phyloP scores from a whole-genome alignment of 2,329 filamentous ascomycete genomes.

The Neonectria coccinea region DNA sequence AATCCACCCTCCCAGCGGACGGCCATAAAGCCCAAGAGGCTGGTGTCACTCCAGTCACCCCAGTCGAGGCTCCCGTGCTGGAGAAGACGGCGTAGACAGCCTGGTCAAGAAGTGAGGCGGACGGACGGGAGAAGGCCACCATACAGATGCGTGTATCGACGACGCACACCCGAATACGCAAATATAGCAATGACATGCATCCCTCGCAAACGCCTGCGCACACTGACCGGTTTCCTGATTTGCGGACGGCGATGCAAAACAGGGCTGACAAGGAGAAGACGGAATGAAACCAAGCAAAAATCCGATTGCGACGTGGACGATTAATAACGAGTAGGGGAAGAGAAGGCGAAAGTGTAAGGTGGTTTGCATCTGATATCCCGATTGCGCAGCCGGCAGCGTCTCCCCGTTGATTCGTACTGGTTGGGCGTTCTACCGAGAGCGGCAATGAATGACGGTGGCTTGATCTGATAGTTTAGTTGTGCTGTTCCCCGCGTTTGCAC shows the following conservation, averaged over 20 bases:
- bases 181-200: slow-evolving; percentile 10
- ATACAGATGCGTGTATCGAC: slow-evolving; percentile 19
- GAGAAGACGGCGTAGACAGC: slow-evolving; percentile 40
- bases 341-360: slow-evolving; percentile 21
- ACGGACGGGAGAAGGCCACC: slow-evolving; percentile 24
- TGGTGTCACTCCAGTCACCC: slow-evolving; percentile 56
- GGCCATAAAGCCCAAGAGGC: slow-evolving; percentile 60
- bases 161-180: slow-evolving; percentile 24
- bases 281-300: slow-evolving; percentile 8
- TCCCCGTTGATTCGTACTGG: neutral
- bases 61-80: slow-evolving; percentile 41
- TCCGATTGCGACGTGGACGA: slow-evolving; percentile 25
- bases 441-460: slow-evolving; percentile 3
- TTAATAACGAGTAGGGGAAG: slow-evolving; percentile 27
- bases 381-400: slow-evolving; percentile 12
- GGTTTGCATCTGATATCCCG: slow-evolving; percentile 17
- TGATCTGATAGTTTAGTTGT: neutral
- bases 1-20: slow-evolving; percentile 31
- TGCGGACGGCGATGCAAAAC: slow-evolving; percentile 16
- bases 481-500: slow-evolving; percentile 12
- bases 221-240: slow-evolving; percentile 5
- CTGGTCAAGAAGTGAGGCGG: slow-evolving; percentile 39
- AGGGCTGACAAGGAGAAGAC: slow-evolving; percentile 32
- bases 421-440: neutral
- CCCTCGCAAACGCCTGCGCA: slow-evolving; percentile 1